A percentile compares a stretch with the other conserved stretches of the same genome.
phyloP scores from a whole-genome alignment of 164 flowering plant species.

The Annona squamosa region DNA sequence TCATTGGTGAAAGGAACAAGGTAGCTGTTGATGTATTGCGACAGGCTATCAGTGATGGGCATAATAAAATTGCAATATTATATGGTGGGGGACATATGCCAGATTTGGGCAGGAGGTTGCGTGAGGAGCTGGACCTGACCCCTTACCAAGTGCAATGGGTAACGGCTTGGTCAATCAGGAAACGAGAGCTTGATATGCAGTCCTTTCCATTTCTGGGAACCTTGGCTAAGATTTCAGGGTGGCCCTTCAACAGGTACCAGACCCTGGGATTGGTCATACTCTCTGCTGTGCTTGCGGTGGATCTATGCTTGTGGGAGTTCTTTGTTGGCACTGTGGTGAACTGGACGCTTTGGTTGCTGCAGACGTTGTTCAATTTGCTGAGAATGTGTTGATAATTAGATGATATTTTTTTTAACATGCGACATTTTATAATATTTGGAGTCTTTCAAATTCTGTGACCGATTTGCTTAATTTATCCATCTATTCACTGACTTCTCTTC shows the following conservation, averaged over 20 bases:
- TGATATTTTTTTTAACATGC: not conserved
- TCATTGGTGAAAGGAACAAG: constrained; percentile 88
- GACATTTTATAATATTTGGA: not conserved
- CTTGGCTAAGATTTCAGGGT: constrained; percentile 66
- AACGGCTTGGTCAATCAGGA: constrained; percentile 91
- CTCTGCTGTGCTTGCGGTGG: constrained; percentile 74
- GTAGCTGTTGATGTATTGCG: constrained; percentile 67
- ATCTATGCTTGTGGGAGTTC: constrained; percentile 96
- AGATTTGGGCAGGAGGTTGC: constrained; percentile 76
- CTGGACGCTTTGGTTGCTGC: constrained; percentile 51
- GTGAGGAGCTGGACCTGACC: constrained; percentile 68
- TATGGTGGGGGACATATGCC: constrained; percentile 99
- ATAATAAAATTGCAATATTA: constrained; percentile 68
- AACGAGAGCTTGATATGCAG: constrained; percentile 34
- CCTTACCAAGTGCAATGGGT: constrained; percentile 77
- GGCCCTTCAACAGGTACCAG: constrained; percentile 92
- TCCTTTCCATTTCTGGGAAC: constrained; percentile 64
- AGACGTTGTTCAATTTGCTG: constrained; percentile 30
- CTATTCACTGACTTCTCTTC: too few relatives aligned
- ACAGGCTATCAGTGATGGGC: constrained; percentile 58
- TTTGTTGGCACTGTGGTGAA: constrained; percentile 56
- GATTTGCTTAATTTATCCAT: too few relatives aligned
- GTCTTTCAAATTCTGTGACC: too few relatives aligned
- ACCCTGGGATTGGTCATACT: constrained; percentile 75
- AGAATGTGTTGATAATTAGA: constrained; percentile 20